Percentiles rank a stretch among this genome's conserved stretches.
Evolutionary conservation across 2,329 filamentous ascomycete species (phyloP).

Genomic region (Ophiostoma pallidulum): DNA sequence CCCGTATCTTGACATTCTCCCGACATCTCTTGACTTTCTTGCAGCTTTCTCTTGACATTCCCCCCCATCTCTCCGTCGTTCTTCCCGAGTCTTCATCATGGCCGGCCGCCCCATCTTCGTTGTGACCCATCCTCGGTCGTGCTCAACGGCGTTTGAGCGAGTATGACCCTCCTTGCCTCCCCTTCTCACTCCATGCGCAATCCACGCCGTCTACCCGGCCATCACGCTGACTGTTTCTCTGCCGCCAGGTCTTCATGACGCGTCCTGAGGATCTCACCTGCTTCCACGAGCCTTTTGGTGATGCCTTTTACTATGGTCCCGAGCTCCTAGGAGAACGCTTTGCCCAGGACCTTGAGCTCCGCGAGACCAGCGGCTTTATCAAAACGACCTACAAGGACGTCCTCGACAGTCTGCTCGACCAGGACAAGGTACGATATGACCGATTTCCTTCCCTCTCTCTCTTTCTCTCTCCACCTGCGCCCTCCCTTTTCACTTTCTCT

Average conservation of each 20-base stretch:
- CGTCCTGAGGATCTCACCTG: constrained; percentile 71
- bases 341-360: constrained; percentile 51
- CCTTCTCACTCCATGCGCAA: too few species aligned
- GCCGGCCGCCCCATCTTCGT: constrained; percentile 79
- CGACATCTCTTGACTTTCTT: too few species aligned
- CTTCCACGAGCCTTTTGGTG: constrained; percentile 92
- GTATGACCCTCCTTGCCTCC: too few species aligned
- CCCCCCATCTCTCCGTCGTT: background rate
- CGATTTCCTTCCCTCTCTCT: background rate
- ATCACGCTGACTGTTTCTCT: background rate
- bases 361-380: constrained; percentile 55
- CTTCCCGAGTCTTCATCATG: constrained; percentile 37
- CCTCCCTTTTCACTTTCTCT: too few species aligned
- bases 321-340: constrained; percentile 77
- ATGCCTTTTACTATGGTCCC: constrained; percentile 92
- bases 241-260: constrained; percentile 87
- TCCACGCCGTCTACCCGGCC: background rate
- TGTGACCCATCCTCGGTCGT: constrained; percentile 87
- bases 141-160: constrained; percentile 94
- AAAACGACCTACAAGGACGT: constrained; percentile 67
- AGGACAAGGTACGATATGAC: constrained; percentile 31
- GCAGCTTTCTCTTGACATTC: too few species aligned
- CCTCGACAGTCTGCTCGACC: constrained; percentile 63
- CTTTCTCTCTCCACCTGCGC: background rate
- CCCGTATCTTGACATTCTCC: too few species aligned